Percentiles rank a stretch among this genome's conserved stretches.
phyloP scores from a whole-genome alignment of 768 basidiomycete genomes.

The Russula griseocarnosa region DNA sequence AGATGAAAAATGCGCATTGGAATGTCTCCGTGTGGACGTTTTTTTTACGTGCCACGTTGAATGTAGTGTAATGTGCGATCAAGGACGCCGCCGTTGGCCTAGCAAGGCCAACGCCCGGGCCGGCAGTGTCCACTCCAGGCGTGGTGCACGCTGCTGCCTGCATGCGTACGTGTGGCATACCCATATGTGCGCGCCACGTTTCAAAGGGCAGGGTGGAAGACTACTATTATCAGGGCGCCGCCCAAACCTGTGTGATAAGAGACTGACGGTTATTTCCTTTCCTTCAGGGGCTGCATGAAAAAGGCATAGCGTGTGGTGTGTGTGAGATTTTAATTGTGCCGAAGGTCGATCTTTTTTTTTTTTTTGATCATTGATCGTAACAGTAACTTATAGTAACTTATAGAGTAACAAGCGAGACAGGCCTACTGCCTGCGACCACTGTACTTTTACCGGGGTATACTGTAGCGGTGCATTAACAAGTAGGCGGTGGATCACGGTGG shows the following conservation, averaged over 20 bases:
- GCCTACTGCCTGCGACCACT: no score
- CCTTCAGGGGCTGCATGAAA: conserved; percentile 8
- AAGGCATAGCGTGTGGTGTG: background rate
- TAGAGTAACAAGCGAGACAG: no score
- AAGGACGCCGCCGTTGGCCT: background rate
- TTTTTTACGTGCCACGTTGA: background rate
- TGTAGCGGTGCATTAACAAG: no score
- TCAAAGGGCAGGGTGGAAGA: conserved; percentile 13
- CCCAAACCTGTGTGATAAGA: background rate
- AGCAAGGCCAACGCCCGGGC: background rate
- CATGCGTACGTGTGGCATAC: background rate
- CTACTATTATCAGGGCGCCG: background rate
- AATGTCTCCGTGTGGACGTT: background rate
- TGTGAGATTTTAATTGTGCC: conserved; percentile 2
- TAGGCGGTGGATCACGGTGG: no score
- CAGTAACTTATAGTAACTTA: no score
- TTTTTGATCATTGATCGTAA: background rate
- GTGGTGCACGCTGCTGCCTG: background rate
- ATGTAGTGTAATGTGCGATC: conserved; percentile 2
- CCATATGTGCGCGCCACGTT: conserved; percentile 10
- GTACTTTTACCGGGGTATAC: no score
- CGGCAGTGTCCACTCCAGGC: background rate
- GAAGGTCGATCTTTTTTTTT: conserved; percentile 14
- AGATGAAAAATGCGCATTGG: no score
- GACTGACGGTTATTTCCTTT: background rate